These are phyloP conservation scores for Saturnispora kantuleensis DNA, from an alignment of 805 yeast species.

Conservation along the genomic window DNA sequence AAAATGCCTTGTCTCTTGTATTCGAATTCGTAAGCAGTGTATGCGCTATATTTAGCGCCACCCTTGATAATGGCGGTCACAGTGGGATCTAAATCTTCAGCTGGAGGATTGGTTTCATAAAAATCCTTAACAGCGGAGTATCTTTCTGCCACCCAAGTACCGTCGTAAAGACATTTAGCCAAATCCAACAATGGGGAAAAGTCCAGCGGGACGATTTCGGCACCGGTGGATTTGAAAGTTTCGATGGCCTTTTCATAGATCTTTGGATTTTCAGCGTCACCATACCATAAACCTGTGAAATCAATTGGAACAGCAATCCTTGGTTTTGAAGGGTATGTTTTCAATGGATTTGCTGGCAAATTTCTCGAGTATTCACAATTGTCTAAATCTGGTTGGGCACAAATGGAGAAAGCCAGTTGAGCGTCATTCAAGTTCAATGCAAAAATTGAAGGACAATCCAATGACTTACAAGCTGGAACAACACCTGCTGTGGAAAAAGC, in stretches of 20 bases:
- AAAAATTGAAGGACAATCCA: conserved; percentile 87
- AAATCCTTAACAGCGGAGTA: conserved; percentile 74
- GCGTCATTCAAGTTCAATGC: conserved; percentile 75
- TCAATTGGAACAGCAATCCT: conserved; percentile 68
- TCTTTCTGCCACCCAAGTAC: conserved; percentile 98
- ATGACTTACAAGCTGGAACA: conserved; percentile 94
- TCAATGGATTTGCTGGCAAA: conserved; percentile 57
- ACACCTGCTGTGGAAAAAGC: conserved; percentile 80
- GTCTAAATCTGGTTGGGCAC: conserved; percentile 60
- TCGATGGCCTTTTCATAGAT: conserved; percentile 56
- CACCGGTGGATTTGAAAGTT: conserved; percentile 42
- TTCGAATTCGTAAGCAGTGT: conserved; percentile 75
- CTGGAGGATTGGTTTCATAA: conserved; percentile 61
- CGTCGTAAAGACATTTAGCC: conserved; percentile 86
- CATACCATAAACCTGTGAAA: conserved; percentile 59
- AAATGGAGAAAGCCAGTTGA: conserved; percentile 57
- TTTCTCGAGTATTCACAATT: conserved; percentile 74
- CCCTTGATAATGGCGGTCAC: conserved; percentile 66
- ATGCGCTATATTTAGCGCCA: conserved; percentile 72
- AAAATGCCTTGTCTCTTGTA: conserved; percentile 77
- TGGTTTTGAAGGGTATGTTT: conserved; percentile 48
- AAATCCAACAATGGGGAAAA: conserved; percentile 68
- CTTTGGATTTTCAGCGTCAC: conserved; percentile 67
- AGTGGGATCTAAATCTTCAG: conserved; percentile 68
- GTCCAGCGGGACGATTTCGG: conserved; percentile 51